A percentile compares a stretch with the other conserved stretches of the same genome.
These are phyloP conservation scores for Alternaria sp. DNA, from an alignment of 2,329 filamentous ascomycete species.

Conservation along the genomic window DNA sequence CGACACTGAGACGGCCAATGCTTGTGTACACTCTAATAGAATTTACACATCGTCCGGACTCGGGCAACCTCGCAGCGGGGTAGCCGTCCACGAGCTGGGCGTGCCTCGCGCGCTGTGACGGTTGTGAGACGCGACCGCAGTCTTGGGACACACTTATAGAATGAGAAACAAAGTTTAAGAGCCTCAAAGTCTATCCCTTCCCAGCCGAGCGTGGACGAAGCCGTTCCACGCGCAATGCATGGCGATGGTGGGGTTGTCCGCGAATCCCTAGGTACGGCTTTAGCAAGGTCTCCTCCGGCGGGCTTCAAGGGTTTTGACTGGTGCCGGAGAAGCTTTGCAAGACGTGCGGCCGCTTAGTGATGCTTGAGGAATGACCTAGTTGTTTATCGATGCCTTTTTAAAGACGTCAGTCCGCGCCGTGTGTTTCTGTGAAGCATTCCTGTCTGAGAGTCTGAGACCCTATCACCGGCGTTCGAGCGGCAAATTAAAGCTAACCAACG, in stretches of 20 bases:
- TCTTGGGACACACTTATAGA: conserved; percentile 1
- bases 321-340: conserved; percentile 45
- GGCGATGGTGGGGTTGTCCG: conserved; percentile 37
- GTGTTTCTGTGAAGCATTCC: conserved; percentile 22
- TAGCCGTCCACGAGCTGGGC: conserved; percentile 16
- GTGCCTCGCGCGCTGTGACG: conserved; percentile 20
- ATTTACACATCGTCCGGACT: conserved; percentile 25
- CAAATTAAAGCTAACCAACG: conserved; percentile 29
- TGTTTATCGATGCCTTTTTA: conserved; percentile 28
- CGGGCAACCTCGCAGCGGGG: conserved; percentile 29
- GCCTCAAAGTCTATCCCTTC: background rate
- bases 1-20: conserved; percentile 20
- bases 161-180: background rate
- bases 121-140: conserved; percentile 20
- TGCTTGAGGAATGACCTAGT: conserved; percentile 34
- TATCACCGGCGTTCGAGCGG: conserved; percentile 31
- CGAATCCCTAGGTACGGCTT: conserved; percentile 29
- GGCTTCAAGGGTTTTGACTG: conserved; percentile 25
- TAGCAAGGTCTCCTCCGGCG: conserved; percentile 40
- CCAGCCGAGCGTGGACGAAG: conserved; percentile 3
- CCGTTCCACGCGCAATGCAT: conserved; percentile 5
- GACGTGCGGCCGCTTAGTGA: conserved; percentile 43
- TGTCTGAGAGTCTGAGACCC: conserved; percentile 21
- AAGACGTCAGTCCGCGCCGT: conserved; percentile 26
- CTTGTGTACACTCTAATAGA: conserved; percentile 22